These are phyloP conservation scores for Boletus edulis DNA, from an alignment of 768 basidiomycete species.

Conservation along the genomic window DNA sequence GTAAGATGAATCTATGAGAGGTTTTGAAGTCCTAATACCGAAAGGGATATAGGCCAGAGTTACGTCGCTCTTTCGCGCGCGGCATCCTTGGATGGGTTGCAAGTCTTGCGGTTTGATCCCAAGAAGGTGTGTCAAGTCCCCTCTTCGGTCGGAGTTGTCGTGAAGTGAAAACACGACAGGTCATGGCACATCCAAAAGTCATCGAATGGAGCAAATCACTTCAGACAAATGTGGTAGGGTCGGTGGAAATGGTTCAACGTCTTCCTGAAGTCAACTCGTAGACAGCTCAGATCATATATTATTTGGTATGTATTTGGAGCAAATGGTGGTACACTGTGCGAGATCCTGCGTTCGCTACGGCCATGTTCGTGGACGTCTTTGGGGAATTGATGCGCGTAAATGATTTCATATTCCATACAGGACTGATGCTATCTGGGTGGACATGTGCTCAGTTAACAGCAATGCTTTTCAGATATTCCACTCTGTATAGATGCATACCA, in stretches of 20 bases:
- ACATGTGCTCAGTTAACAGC: too few species aligned
- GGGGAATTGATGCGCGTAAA: too few species aligned
- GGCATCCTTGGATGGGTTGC: slow-evolving; percentile 50
- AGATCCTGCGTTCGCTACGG: neutral
- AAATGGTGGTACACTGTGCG: neutral
- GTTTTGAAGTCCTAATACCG: neutral
- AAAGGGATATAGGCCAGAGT: slow-evolving; percentile 38
- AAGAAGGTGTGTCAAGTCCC: slow-evolving; percentile 39
- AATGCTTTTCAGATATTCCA: too few species aligned
- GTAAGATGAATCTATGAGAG: slow-evolving; percentile 18
- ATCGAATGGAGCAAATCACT: slow-evolving; percentile 41
- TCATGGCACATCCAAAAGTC: slow-evolving; percentile 43
- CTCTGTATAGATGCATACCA: too few species aligned
- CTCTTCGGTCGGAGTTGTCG: neutral
- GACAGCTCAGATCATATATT: neutral
- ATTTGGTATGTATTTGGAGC: slow-evolving; percentile 9
- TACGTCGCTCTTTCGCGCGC: slow-evolving; percentile 53
- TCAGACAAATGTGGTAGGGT: neutral
- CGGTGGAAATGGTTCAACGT: neutral
- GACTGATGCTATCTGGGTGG: too few species aligned
- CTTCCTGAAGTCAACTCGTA: neutral
- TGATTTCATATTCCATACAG: too few species aligned
- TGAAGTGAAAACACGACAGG: slow-evolving; percentile 24
- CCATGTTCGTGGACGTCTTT: too few species aligned
- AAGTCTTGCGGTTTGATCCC: slow-evolving; percentile 51